Evolutionary conservation across 1,139 yeast genomes (phyloP), one percentile per base, ranked within the genome.

Genomic region (Suhomyces guaymorum): DNA sequence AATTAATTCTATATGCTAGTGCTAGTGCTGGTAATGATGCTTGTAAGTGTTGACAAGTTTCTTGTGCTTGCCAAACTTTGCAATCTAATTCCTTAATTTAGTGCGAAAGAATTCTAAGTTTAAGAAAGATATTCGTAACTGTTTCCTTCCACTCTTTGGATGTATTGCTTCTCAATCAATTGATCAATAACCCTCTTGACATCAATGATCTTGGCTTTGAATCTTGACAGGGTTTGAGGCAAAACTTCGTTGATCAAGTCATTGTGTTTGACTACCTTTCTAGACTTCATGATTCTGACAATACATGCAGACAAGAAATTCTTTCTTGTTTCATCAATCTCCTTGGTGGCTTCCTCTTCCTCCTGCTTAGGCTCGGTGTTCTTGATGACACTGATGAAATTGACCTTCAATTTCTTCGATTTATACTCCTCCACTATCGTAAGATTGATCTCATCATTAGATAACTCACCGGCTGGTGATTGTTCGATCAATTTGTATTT

Each of bases 221-320:
- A 92, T 51, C 97, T 73, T 41, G 83, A 79, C 52, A 80, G 81
- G 5, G 96, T 79, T 58, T 89, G 96, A 36, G 88, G 85, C 49
- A 88, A 81, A 24, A 92, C 94, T 59, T 92, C 97, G 49, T 85
- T 88, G 34, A 90, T 81, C 52, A 92, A 73, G 35, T 82, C 82
- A 33, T 83, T 84, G 56, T 89, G 97, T 44, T 80, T 78, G 49
- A 88, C 70, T 33, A 72, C 73, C 60, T 89, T 85, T 54, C 97
- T 77, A 1, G 96, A 90, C 66, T 92, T 92, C 97, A 92, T 92
- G 53, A 92, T 87, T 52, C 98, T 78, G 28, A 92, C 98, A 62
- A 92, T 88, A 52, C 95, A 86, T 2, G 97, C 96, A 55, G 89
- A 87, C 52, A 92, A 72, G 63, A 82, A 83, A 55, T 85, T 79